phyloP scores from a whole-genome alignment of 208 protist genomes.

The Acanthamoeba triangularis region DNA sequence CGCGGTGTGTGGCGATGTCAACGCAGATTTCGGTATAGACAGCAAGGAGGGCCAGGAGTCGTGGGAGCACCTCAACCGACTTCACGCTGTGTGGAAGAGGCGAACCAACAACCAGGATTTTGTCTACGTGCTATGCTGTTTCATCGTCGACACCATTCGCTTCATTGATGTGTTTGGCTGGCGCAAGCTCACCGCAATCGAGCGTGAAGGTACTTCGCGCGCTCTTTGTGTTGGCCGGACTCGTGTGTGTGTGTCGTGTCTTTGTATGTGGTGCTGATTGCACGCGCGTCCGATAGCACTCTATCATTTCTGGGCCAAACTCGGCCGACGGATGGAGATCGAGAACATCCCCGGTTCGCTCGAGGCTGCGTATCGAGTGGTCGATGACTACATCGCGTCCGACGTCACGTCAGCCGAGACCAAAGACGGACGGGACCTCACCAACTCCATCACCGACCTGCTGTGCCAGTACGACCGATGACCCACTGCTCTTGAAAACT shows the following conservation, averaged over 20 bases:
- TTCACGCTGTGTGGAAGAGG: neutral
- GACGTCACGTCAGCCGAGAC: neutral
- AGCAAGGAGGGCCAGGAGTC: neutral
- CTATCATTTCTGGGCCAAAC: constrained; percentile 15
- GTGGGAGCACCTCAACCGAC: neutral
- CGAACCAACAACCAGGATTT: neutral
- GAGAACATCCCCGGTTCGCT: neutral
- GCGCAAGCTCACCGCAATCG: neutral
- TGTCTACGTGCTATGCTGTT: constrained; percentile 28
- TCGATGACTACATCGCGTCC: neutral
- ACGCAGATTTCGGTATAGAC: constrained; percentile 7
- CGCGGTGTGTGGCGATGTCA: neutral
- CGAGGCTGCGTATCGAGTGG: neutral
- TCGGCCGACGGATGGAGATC: neutral
- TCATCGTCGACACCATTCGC: constrained; percentile 14
- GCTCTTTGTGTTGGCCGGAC: too few relatives aligned
- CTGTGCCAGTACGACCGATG: neutral
- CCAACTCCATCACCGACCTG: neutral
- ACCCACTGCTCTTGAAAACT: too few relatives aligned
- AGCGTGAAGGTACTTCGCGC: neutral
- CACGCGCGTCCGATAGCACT: neutral
- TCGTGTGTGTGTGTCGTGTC: too few relatives aligned
- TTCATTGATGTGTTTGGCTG: constrained; percentile 12
- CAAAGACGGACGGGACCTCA: neutral
- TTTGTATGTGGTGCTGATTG: too few relatives aligned